Percentiles rank a stretch among this genome's conserved stretches.
Conservation (phyloP, 2,329 filamentous ascomycete genomes). For the Cephalotrichum gorgonifer region DNA sequence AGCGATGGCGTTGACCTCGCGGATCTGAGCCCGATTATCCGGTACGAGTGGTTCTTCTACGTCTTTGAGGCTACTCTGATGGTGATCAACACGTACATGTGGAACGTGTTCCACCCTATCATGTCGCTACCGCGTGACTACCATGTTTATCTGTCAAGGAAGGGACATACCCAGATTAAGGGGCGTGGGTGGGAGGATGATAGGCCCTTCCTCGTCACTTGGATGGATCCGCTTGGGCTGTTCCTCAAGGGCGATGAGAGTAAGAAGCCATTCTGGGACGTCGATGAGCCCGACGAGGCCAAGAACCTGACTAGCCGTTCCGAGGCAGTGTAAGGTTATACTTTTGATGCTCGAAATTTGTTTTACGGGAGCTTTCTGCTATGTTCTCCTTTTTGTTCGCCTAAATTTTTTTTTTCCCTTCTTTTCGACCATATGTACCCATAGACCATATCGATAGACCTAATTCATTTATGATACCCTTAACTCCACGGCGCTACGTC, state of each 20-base stretch:
- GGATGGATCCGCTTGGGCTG: not conserved
- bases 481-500: no score
- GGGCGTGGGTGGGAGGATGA: not conserved
- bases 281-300: no score
- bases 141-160: slow-evolving; percentile 26
- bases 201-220: not conserved
- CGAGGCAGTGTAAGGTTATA: no score
- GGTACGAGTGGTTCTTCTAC: slow-evolving; percentile 35
- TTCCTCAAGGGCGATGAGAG: not conserved
- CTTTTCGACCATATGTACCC: no score
- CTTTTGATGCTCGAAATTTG: no score
- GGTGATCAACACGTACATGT: slow-evolving; percentile 28
- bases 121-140: slow-evolving; percentile 25
- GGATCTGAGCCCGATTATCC: slow-evolving; percentile 17
- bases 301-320: no score
- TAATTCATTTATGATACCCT: no score
- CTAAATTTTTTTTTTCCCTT: no score
- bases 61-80: slow-evolving; percentile 33
- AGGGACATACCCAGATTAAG: slow-evolving; percentile 25
- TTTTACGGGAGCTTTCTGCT: no score
- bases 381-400: no score
- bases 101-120: slow-evolving; percentile 32
- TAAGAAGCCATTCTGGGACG: not conserved
- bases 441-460: no score
- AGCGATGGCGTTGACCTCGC: not conserved